A percentile compares a stretch with the other conserved stretches of the same genome.
phyloP scores from a whole-genome alignment of 1,139 yeast species.

The Debaryomyces coudertii region DNA sequence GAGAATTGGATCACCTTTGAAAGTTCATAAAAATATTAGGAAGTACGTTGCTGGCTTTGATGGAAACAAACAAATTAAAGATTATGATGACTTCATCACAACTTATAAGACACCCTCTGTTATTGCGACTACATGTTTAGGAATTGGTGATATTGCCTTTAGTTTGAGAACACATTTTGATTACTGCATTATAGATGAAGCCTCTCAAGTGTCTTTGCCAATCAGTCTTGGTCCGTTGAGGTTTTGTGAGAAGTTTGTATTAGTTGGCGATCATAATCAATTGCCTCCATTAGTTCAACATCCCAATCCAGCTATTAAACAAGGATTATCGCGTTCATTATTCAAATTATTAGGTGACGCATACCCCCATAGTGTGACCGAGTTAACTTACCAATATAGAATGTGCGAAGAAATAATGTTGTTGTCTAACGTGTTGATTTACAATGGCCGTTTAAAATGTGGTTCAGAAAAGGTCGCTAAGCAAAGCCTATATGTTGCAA shows the following conservation, averaged over 20 bases:
- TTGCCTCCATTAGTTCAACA: conserved; percentile 81
- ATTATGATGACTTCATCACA: conserved; percentile 45
- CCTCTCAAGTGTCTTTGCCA: conserved; percentile 93
- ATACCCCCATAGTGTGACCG: conserved; percentile 73
- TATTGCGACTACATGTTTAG: conserved; percentile 88
- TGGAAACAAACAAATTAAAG: conserved; percentile 38
- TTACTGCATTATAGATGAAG: conserved; percentile 94
- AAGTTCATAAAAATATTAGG: conserved; percentile 66
- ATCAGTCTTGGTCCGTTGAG: conserved; percentile 85
- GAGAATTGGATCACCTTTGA: conserved; percentile 58
- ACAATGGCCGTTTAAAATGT: conserved; percentile 73
- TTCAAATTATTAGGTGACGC: conserved; percentile 72
- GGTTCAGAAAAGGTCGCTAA: conserved; percentile 68
- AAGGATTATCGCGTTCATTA: conserved; percentile 76
- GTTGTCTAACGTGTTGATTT: conserved; percentile 77
- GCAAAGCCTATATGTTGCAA: conserved; percentile 54
- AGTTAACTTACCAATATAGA: conserved; percentile 81
- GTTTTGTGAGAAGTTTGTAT: conserved; percentile 73
- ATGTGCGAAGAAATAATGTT: conserved; percentile 92
- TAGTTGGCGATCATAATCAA: conserved; percentile 95
- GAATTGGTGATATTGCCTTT: conserved; percentile 67
- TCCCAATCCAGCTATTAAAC: conserved; percentile 53
- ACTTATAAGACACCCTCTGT: conserved; percentile 63
- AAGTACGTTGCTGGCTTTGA: conserved; percentile 52
- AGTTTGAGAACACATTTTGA: conserved; percentile 67